Base-by-base conservation (phyloP, 2,329 filamentous ascomycete genomes). In the Huntiella omanensis region DNA sequence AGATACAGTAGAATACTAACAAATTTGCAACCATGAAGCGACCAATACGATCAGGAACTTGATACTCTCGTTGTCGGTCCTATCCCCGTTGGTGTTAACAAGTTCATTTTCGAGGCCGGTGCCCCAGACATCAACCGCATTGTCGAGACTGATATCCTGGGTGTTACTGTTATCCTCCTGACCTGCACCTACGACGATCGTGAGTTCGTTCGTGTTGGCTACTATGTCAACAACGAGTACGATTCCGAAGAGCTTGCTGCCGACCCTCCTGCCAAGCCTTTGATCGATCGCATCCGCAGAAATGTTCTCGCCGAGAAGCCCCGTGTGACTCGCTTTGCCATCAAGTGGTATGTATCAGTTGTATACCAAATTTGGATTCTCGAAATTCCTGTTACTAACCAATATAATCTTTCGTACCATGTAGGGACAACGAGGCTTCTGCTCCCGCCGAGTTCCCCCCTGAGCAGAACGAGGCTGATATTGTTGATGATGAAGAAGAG, bases 211-310 rank as follows among this genome's bases (percentile, higher is more conserved):
- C 86, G 91, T 54, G 88, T 98, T 37, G 91, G 91, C 52, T 98
- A 98, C 73, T 98, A 98, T 56, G 91, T 98, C 57, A 98, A 96
- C 71, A 98, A 98, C 58, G 92, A 98, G 63, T 98, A 98, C 62
- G 85, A 93, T 55, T 82, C 83, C 19, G 85, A 92, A 57, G 84
- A 93, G 61, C 73, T 98, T 52, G 81, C 77, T 55, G 77, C 80
- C 41, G 87, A 96, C 56, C 91, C 91, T 7, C 91, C 91, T 5
- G 72, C 85, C 49, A 94, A 94, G 69, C 87, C 87, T 35, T 72
- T 92, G 55, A 80, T 96, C 53, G 92, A 98, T 60, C 84, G 86
- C 57, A 85, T 98, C 52, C 76, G 77, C 54, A 80, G 92, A 55
- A 95, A 92, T 59, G 83, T 98, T 43, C 74, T 98, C 34, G 86